A percentile compares a stretch with the other conserved stretches of the same genome.
Evolutionary conservation across 1,284 basidiomycete genomes (phyloP).

Genomic region (Porogramme epimiltina): DNA sequence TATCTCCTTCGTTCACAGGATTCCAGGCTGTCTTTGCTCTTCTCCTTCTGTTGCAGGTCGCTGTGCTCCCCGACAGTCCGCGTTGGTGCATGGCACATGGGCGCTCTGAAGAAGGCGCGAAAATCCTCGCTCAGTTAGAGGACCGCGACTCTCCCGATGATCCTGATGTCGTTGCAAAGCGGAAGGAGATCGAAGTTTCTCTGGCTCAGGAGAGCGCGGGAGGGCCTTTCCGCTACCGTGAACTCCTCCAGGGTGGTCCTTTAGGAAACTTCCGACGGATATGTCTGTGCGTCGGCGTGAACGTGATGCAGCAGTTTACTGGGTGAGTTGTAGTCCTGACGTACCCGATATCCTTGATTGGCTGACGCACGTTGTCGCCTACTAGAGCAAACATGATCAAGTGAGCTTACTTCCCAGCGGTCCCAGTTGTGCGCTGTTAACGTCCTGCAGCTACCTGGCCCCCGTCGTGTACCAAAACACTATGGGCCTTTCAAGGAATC

Average conservation of each 20-base stretch:
- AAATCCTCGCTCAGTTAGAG: constrained; percentile 42
- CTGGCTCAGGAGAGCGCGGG: constrained; percentile 42
- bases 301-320: constrained; percentile 47
- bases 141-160: constrained; percentile 35
- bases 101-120: constrained; percentile 36
- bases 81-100: constrained; percentile 48
- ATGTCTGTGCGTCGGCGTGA: constrained; percentile 40
- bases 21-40: constrained; percentile 47
- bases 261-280: constrained; percentile 45
- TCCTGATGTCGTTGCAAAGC: constrained; percentile 37
- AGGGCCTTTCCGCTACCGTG: constrained; percentile 32
- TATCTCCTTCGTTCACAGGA: constrained; percentile 8
- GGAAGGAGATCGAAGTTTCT: constrained; percentile 41
- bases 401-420: not conserved
- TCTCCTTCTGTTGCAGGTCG: constrained; percentile 38
- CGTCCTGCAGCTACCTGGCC: constrained; percentile 35
- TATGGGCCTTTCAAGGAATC: constrained; percentile 43
- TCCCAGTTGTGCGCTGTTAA: not conserved
- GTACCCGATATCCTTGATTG: not conserved
- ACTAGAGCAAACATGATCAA: constrained; percentile 21
- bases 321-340: constrained; percentile 27
- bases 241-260: constrained; percentile 41
- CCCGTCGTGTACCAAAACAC: constrained; percentile 47
- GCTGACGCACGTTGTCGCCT: not conserved
- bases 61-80: constrained; percentile 43